Base-by-base conservation (phyloP, 805 yeast genomes). In the Candida manassasensis region DNA sequence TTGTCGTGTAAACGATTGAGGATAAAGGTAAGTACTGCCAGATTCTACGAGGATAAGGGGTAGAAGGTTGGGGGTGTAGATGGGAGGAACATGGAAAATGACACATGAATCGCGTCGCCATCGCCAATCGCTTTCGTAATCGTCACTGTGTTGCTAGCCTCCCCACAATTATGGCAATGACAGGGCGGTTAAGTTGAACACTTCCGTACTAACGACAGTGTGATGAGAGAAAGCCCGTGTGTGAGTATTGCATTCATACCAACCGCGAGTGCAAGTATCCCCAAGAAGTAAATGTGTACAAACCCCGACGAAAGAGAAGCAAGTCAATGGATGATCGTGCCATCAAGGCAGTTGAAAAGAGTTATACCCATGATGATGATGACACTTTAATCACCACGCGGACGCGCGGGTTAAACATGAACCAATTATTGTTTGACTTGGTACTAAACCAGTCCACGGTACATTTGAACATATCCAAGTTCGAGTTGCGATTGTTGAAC, bases 191-290 rank as follows among this genome's bases (percentile, higher is more conserved):
- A 9, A 21, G 25, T 21, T 11, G 9, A 21, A 11, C 11, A 9
- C 25, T 21, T 8, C 28, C 7, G 15, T 13, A 13, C 28, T 13
- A n/a, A 26, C 28, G 8, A n/a, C 27, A 59, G 64, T 61, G 67
- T 34, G 43, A 56, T 34, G 66, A 59, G 32, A 49, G 40, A 8
- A 48, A 43, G 36, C 67, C 67, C 3, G 21, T 34, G 7, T 61
- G 67, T 40, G 66, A 61, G 27, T 61, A 61, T 39, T 61, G 67
- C 25, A 24, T 24, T 3, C 57, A 57, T 36, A 55, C 63, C 3
- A 41, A 44, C 14, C 38, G 63, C 3, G 35, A 35, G 3, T 60
- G 65, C 33, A 33, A 38, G 3, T 60, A 60, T 32, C 54, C 51
- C 6, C 19, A 27, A 33, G 30, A 28, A 5, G 28, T 18, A 10